Percentiles rank a stretch among this genome's conserved stretches.
These are phyloP conservation scores for Poronia punctata DNA, from an alignment of 495 filamentous ascomycete species.

Conservation along the genomic window DNA sequence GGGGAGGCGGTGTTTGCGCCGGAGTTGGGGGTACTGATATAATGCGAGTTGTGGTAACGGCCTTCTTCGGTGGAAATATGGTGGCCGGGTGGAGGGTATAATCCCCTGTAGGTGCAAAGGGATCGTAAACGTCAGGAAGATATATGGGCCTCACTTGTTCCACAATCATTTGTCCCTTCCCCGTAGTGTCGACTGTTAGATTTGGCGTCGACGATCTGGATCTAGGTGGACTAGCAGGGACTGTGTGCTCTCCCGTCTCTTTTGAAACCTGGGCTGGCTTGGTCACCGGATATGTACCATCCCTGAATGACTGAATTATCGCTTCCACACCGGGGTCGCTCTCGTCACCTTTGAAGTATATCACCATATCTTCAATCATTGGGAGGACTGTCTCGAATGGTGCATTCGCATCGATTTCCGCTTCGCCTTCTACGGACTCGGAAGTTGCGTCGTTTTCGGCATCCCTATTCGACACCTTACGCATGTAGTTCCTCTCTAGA, in stretches of 20 bases:
- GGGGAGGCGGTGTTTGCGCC: conserved; percentile 15
- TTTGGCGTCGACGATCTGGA: not conserved
- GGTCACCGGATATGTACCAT: conserved; percentile 19
- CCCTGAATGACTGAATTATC: conserved; percentile 25
- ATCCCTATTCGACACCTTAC: no score
- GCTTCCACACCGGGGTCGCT: conserved; percentile 21
- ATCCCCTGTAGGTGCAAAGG: conserved; percentile 17
- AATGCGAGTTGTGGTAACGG: conserved; percentile 6
- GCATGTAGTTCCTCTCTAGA: no score
- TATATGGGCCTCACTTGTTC: conserved; percentile 8
- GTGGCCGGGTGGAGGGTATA: conserved; percentile 5
- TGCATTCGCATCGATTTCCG: conserved; percentile 4
- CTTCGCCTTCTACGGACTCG: conserved; percentile 5
- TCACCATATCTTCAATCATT: conserved; percentile 35
- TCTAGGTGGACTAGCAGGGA: conserved; percentile 4
- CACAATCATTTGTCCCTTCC: conserved; percentile 5
- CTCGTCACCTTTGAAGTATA: conserved; percentile 29
- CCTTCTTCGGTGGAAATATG: conserved; percentile 6
- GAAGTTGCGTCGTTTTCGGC: no score
- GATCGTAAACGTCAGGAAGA: conserved; percentile 25
- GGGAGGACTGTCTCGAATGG: conserved; percentile 30
- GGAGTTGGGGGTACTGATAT: conserved; percentile 20
- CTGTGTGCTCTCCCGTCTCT: not conserved
- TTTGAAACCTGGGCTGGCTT: conserved; percentile 1
- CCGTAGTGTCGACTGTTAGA: not conserved